Conservation (phyloP, 345 rosid genomes). For the Gossypium bickii region DNA sequence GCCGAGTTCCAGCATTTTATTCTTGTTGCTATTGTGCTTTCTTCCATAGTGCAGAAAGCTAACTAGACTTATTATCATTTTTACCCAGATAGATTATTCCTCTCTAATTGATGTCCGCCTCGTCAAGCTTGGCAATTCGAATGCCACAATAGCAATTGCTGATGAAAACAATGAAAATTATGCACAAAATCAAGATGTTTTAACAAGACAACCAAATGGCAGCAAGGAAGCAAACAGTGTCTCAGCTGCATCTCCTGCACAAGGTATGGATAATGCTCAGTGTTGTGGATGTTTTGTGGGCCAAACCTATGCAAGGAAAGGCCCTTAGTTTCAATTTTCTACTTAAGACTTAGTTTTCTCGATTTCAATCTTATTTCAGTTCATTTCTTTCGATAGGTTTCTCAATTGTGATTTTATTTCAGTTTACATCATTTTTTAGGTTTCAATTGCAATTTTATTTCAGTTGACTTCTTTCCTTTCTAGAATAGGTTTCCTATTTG, state of each 20-base stretch:
- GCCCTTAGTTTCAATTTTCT: too few relatives aligned
- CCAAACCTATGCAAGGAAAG: too few relatives aligned
- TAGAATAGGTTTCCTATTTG: too few relatives aligned
- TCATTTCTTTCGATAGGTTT: too few relatives aligned
- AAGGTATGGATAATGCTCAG: constrained; percentile 34
- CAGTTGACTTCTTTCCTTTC: too few relatives aligned
- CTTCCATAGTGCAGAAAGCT: background rate
- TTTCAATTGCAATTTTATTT: too few relatives aligned
- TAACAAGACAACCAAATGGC: constrained; percentile 15
- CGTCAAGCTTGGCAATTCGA: constrained; percentile 33
- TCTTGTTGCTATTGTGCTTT: constrained; percentile 1
- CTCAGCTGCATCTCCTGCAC: constrained; percentile 23
- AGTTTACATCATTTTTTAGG: too few relatives aligned
- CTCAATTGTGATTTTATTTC: too few relatives aligned
- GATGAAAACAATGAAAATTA: constrained; percentile 22
- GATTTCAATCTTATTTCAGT: too few relatives aligned
- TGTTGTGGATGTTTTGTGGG: background rate
- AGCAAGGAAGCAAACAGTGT: constrained; percentile 15
- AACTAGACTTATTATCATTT: background rate
- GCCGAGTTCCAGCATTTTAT: background rate
- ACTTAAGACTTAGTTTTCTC: too few relatives aligned
- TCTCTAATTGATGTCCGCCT: constrained; percentile 67
- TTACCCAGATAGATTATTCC: constrained; percentile 65
- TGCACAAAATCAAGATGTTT: constrained; percentile 24
- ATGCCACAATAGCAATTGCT: constrained; percentile 21